Evolutionary conservation across 495 filamentous ascomycete genomes (phyloP), one percentile per base, ranked within the genome.

Genomic region (Chlorociboria aeruginascens): DNA sequence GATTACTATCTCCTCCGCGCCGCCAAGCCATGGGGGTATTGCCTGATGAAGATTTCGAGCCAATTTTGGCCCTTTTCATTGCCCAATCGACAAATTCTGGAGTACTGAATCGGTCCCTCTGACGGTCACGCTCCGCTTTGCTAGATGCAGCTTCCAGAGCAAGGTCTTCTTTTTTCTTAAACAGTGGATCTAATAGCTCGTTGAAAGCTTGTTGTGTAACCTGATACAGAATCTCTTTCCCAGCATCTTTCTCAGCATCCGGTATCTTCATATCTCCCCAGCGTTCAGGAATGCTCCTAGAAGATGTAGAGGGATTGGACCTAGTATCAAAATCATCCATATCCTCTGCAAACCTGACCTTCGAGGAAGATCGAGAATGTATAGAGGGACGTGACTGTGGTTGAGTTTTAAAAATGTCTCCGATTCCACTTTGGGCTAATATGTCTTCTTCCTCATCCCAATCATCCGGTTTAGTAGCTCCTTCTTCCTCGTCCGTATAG

Each of bases 191-290:
- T 6, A 98, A 74, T 3, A 97, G 68, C 61, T 97, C 88, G 58
- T 96, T 95, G 62, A 95, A 82, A 1, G 84, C 87, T 58, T 94
- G 81, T 57, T 95, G 86, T 0, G 83, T 85, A 13, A 90, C 79
- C 58, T 95, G 86, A 57, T 92, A 95, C 7, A 97, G 68, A 12
- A 95, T 78, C 57, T 97, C 92, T 52, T 84, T 86, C 30, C 87
- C 87, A 7, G 83, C 77, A 57, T 95, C 88, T 53, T 69, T 72
- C 56, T 94, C 89, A 12, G 79, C 78, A 42, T 86, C 83, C 8
- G 85, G 83, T 10, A 86, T 82, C 51, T 89, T 85, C 56, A 85
- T 85, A 8, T 79, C 86, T 32, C 80, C 86, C 86, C 85, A 89
- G 33, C 86, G 71, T 60, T 92, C 85, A 17, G 84, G 78, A n/a